Percentiles rank a stretch among this genome's conserved stretches.
Evolutionary conservation across 345 rosid species (phyloP).

Genomic region (Lenwebbia sp.): DNA sequence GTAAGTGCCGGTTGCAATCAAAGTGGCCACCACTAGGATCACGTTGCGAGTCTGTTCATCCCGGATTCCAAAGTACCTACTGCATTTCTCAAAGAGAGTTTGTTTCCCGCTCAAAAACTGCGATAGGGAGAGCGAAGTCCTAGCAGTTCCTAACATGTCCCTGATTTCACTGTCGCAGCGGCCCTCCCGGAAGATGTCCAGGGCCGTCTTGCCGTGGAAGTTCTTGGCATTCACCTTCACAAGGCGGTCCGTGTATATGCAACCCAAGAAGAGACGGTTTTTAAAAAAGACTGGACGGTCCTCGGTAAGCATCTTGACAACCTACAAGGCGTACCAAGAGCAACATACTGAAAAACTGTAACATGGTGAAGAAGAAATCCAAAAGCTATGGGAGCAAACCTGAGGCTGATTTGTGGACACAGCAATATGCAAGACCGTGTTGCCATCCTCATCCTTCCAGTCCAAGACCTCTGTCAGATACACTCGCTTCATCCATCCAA

Average conservation of each 20-base stretch:
- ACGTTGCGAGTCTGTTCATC: background rate
- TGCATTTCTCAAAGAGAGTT: background rate
- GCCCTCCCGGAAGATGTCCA: background rate
- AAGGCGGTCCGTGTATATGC: background rate
- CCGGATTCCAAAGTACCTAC: background rate
- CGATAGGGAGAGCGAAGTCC: background rate
- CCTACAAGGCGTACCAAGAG: background rate
- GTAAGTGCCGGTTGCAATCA: conserved; percentile 1
- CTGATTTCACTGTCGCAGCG: background rate
- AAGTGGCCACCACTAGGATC: background rate
- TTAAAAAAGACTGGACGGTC: background rate
- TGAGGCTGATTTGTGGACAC: background rate
- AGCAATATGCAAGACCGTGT: conserved; percentile 2
- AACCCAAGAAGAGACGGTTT: background rate
- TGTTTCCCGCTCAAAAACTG: background rate
- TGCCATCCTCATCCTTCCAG: conserved; percentile 1
- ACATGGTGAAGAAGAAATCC: background rate
- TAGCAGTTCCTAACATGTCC: background rate
- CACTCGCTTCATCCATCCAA: background rate
- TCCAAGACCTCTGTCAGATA: background rate
- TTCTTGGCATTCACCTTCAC: background rate
- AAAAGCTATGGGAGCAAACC: background rate
- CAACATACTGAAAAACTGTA: background rate
- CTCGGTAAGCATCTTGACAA: background rate
- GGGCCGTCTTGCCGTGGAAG: background rate